Percentiles rank a stretch among this genome's conserved stretches.
Conservation (phyloP, 2,329 filamentous ascomycete species). For the Sporothrix brunneoviolacea region DNA sequence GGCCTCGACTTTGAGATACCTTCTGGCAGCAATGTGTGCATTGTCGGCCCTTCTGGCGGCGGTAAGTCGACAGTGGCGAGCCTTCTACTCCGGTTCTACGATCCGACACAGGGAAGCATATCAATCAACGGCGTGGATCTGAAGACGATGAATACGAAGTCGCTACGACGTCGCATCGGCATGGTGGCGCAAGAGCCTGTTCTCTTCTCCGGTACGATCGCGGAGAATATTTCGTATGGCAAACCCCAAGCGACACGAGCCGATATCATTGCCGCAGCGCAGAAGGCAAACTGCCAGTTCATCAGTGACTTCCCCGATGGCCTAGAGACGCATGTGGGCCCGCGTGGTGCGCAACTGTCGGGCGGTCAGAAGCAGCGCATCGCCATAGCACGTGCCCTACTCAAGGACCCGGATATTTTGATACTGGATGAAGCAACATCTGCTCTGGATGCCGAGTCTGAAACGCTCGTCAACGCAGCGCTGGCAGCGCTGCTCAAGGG, state of each 20-base stretch:
- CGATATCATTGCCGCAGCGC: slow-evolving; percentile 80
- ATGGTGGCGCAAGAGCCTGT: slow-evolving; percentile 95
- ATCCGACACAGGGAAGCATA: slow-evolving; percentile 69
- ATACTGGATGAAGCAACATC: slow-evolving; percentile 96
- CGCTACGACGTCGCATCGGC: slow-evolving; percentile 83
- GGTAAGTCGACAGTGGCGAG: slow-evolving; percentile 95
- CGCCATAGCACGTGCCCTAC: slow-evolving; percentile 86
- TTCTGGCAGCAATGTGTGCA: slow-evolving; percentile 88
- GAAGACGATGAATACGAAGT: slow-evolving; percentile 83
- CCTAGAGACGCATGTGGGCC: slow-evolving; percentile 87
- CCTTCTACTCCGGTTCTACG: slow-evolving; percentile 87
- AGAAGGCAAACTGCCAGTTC: slow-evolving; percentile 92
- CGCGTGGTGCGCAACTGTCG: slow-evolving; percentile 85
- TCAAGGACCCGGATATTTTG: slow-evolving; percentile 94
- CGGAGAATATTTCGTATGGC: slow-evolving; percentile 88
- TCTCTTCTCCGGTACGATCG: slow-evolving; percentile 76
- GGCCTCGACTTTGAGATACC: slow-evolving; percentile 85
- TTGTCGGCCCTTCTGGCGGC: slow-evolving; percentile 91
- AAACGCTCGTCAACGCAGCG: slow-evolving; percentile 92
- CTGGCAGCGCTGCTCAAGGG: slow-evolving; percentile 73
- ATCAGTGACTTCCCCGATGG: slow-evolving; percentile 96
- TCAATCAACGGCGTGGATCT: slow-evolving; percentile 81
- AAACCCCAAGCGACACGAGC: slow-evolving; percentile 68
- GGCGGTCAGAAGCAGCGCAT: slow-evolving; percentile 98
- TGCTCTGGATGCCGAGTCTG: slow-evolving; percentile 90